Conservation (phyloP, 495 filamentous ascomycete species). For the Aspergillus funiculosus region DNA sequence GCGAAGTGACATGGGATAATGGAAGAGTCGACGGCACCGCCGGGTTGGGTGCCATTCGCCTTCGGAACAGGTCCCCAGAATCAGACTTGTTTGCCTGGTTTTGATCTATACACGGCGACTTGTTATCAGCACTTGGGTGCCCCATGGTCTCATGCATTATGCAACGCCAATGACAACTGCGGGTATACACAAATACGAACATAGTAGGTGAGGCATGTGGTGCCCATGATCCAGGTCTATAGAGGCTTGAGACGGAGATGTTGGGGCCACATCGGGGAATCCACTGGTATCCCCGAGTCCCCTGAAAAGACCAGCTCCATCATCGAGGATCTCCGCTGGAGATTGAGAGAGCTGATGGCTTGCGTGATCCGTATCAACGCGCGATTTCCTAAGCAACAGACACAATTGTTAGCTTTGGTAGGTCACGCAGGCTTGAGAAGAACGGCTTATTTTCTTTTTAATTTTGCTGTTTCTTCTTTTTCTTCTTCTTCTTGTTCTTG, state of each 20-base stretch:
- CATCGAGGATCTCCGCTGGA: conserved; percentile 35
- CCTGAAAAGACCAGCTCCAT: conserved; percentile 25
- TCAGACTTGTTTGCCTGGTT: conserved; percentile 33
- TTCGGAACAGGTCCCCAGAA: conserved; percentile 29
- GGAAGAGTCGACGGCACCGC: conserved; percentile 35
- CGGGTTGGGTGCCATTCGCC: conserved; percentile 36
- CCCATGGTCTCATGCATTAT: neutral
- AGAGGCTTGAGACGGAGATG: conserved; percentile 39
- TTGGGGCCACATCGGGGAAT: conserved; percentile 28
- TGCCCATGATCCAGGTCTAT: conserved; percentile 41
- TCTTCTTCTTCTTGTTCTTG: too few species aligned
- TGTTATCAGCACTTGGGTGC: conserved; percentile 6
- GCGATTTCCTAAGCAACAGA: conserved; percentile 36
- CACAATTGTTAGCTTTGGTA: conserved; percentile 11
- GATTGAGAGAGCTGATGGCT: conserved; percentile 32
- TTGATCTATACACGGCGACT: conserved; percentile 29
- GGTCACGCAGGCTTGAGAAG: too few species aligned
- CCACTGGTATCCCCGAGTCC: conserved; percentile 28
- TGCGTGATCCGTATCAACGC: conserved; percentile 33
- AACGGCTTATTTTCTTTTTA: too few species aligned
- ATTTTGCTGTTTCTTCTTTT: too few species aligned
- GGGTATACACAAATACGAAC: conserved; percentile 26
- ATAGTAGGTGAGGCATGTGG: conserved; percentile 46
- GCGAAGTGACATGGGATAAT: conserved; percentile 33
- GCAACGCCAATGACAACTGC: neutral